Percentiles rank a stretch among this genome's conserved stretches.
Conservation (phyloP, 1,284 basidiomycete genomes). For the Microbotryum saponariae region DNA sequence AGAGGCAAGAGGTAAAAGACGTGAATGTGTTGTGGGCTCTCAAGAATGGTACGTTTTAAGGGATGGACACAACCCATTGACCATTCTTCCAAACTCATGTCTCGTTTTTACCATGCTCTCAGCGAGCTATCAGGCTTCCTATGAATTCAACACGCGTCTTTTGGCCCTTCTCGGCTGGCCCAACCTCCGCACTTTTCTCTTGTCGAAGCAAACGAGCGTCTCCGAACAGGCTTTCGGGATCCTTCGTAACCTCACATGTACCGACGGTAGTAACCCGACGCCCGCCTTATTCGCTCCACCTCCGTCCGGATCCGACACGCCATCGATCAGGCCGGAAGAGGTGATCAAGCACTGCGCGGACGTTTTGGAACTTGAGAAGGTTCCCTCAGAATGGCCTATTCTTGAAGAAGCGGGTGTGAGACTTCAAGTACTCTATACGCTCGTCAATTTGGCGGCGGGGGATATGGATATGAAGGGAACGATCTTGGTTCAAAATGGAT, state of each 20-base stretch:
- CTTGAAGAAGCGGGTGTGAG: neutral
- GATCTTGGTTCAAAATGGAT: constrained; percentile 21
- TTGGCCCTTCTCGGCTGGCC: constrained; percentile 30
- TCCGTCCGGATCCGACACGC: neutral
- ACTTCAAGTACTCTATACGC: constrained; percentile 26
- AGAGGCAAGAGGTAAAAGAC: neutral
- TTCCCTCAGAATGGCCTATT: no score
- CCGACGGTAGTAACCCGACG: constrained; percentile 24
- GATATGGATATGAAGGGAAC: constrained; percentile 22
- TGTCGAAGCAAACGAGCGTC: constrained; percentile 10
- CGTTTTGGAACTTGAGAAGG: neutral
- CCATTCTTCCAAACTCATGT: neutral
- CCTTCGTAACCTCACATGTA: constrained; percentile 32
- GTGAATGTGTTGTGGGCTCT: constrained; percentile 18
- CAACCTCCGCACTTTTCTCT: constrained; percentile 17
- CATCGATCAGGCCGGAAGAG: constrained; percentile 2
- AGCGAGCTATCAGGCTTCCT: constrained; percentile 24
- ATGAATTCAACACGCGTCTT: constrained; percentile 28
- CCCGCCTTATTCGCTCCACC: neutral
- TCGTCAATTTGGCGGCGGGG: constrained; percentile 33
- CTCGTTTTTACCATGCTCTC: neutral
- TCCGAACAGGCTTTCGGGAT: constrained; percentile 31
- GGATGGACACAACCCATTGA: neutral
- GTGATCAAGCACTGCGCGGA: constrained; percentile 8
- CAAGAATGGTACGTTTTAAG: constrained; percentile 20